phyloP scores from a whole-genome alignment of 768 basidiomycete species.

The Termitomyces sp. region DNA sequence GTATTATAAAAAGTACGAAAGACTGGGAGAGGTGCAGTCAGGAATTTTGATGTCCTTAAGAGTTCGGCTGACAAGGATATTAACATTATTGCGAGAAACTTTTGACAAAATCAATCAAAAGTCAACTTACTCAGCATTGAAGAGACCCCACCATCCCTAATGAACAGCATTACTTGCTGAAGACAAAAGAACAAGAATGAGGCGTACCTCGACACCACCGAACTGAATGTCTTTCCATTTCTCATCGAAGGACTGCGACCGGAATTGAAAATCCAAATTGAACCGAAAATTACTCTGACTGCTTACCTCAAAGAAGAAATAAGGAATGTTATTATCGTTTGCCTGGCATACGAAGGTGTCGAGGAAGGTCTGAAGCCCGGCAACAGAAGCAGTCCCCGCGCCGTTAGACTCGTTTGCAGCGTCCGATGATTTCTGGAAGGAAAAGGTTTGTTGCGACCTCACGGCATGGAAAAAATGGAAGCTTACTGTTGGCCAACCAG shows the following conservation, averaged over 20 bases:
- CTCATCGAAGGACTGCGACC: conserved; percentile 68
- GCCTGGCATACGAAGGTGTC: conserved; percentile 89
- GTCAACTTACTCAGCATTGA: conserved; percentile 37
- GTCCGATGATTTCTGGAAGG: conserved; percentile 51
- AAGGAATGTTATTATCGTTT: conserved; percentile 69
- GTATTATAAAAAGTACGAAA: neutral
- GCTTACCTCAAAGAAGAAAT: conserved; percentile 81
- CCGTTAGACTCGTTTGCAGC: conserved; percentile 59
- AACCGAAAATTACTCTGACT: neutral
- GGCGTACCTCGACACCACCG: conserved; percentile 67
- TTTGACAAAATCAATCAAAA: too few species aligned
- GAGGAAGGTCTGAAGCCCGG: conserved; percentile 73
- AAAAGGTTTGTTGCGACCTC: neutral
- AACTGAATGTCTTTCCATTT: conserved; percentile 71
- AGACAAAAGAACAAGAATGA: neutral
- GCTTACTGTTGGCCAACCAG: conserved; percentile 72
- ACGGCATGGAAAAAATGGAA: neutral
- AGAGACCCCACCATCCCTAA: conserved; percentile 46
- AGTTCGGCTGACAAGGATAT: conserved; percentile 43
- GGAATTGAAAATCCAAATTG: neutral
- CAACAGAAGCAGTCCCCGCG: conserved; percentile 53
- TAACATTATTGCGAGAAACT: neutral
- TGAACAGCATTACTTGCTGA: neutral
- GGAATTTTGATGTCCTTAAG: conserved; percentile 71
- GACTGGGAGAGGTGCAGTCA: conserved; percentile 33